A percentile compares a stretch with the other conserved stretches of the same genome.
Conservation (phyloP, 139 green algal genomes). For the Chlorella sp. region DNA sequence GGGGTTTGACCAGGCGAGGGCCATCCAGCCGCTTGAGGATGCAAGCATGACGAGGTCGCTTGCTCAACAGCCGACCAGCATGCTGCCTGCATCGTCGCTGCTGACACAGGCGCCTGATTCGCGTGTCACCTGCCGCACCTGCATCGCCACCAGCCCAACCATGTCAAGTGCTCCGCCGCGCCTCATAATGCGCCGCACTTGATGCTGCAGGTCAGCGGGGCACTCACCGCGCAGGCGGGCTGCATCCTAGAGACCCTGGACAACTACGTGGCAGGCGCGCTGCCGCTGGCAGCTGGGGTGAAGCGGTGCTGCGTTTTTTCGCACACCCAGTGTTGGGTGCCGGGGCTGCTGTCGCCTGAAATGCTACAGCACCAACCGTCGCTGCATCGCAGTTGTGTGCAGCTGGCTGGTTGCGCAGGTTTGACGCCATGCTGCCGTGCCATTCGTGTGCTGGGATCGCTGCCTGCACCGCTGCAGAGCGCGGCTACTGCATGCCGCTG, state of each 20-base stretch:
- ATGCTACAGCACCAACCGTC: too few species aligned
- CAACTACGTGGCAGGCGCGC: slow-evolving; percentile 40
- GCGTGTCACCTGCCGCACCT: slow-evolving; percentile 71
- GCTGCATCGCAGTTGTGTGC: background rate
- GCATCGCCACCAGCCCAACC: slow-evolving; percentile 36
- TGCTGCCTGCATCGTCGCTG: background rate
- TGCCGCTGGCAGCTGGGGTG: too few species aligned
- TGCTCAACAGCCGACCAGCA: background rate
- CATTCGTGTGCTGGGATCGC: background rate
- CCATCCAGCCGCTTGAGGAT: too few species aligned
- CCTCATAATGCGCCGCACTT: background rate
- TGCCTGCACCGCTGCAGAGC: background rate
- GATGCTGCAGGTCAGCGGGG: slow-evolving; percentile 65
- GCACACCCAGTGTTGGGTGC: too few species aligned
- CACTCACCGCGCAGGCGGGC: slow-evolving; percentile 80
- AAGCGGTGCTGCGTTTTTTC: too few species aligned
- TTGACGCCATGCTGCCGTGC: too few species aligned
- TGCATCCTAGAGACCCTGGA: slow-evolving; percentile 88
- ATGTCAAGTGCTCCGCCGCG: background rate
- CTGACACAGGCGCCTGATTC: too few species aligned
- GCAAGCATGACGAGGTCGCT: too few species aligned
- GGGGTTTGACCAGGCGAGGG: slow-evolving; percentile 17
- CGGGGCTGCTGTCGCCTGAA: too few species aligned
- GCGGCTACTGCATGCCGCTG: slow-evolving; percentile 88
- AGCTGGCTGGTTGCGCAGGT: too few species aligned